Evolutionary conservation across 768 basidiomycete species (phyloP), one percentile per base, ranked within the genome.

Genomic region (Tulasnella sp.): DNA sequence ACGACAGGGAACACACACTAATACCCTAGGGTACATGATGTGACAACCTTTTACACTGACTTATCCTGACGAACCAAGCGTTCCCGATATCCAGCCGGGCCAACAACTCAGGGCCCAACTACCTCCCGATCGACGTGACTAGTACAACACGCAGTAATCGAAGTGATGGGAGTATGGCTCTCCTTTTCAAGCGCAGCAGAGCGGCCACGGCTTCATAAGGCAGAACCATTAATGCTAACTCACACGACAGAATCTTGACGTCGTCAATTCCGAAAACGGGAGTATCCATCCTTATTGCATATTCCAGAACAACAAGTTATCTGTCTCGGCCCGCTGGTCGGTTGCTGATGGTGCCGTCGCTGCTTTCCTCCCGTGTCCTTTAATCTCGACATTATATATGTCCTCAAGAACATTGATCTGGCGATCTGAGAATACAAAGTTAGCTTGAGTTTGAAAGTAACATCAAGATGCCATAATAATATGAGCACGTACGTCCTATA

Each of bases 401-500:
- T 68, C 62, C 1, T 68, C 62, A 16, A 68, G 62, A 14, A 68
- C 62, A 5, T 1, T 27, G 62, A 68, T 36, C 31, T 68, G 62
- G 14, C 62, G 62, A 36, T 68, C 62, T 68, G 56, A 58, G 27
- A 58, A n/a, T 42, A n/a, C 44, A 24, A 31, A 18, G 27, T 27
- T 4, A 48, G 10, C 27, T 44, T 31, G 19, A n/a, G 44, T 44
- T 44, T 18, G 16, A 36, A 36, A 68, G n/a, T 36, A 5, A n/a
- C 31, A n/a, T 31, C 62, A 68, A 18, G 62, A 34, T 31, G 27
- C 19, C 19, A 36, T 68, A 34, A 68, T 68, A 68, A 14, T 18
- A 16, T 73, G n/a, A n/a, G n/a, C 21, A 73, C 71, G 38, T 38
- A 74, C 78, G 39, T 9, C 71, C 71, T 40, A 79, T 73, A 16